These are phyloP conservation scores for Pseudogymnoascus destructans DNA, from an alignment of 2,329 filamentous ascomycete genomes.

Conservation along the genomic window DNA sequence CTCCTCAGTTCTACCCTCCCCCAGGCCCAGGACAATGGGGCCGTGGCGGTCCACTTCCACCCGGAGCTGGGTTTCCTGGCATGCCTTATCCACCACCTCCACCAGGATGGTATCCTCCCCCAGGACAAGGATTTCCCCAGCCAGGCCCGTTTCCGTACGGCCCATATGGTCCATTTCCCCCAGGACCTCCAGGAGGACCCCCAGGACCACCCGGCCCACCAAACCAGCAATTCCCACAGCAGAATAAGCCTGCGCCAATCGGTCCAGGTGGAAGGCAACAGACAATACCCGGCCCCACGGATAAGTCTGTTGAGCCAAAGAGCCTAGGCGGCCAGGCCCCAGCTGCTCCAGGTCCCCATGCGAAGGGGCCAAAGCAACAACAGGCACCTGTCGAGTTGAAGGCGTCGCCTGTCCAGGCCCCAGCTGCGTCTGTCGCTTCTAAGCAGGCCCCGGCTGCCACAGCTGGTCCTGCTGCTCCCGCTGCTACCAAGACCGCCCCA, in stretches of 20 bases:
- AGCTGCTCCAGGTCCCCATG: conserved; percentile 25
- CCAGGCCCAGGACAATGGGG: conserved; percentile 40
- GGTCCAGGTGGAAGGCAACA: conserved; percentile 37
- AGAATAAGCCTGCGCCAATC: conserved; percentile 35
- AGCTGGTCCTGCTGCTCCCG: conserved; percentile 10
- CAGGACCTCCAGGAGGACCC: conserved; percentile 31
- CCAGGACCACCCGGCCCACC: conserved; percentile 5
- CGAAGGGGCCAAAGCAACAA: conserved; percentile 48
- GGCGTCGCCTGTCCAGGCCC: conserved; percentile 30
- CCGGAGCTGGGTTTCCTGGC: conserved; percentile 53
- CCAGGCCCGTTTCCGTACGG: conserved; percentile 37
- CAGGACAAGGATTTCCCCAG: conserved; percentile 29
- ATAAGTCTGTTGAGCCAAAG: conserved; percentile 42
- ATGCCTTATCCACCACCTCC: conserved; percentile 57
- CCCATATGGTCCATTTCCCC: conserved; percentile 48
- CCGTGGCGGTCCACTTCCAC: conserved; percentile 35
- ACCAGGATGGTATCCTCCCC: conserved; percentile 62
- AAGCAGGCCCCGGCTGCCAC: conserved; percentile 10
- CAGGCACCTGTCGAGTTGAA: conserved; percentile 42
- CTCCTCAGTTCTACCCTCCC: conserved; percentile 25
- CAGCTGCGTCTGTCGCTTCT: conserved; percentile 13
- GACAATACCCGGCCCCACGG: conserved; percentile 29
- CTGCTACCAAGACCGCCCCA: conserved; percentile 22
- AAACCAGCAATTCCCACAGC: conserved; percentile 23
- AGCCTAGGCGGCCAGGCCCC: conserved; percentile 32